phyloP scores from a whole-genome alignment of 139 green algal species.

The Volvox africanus region DNA sequence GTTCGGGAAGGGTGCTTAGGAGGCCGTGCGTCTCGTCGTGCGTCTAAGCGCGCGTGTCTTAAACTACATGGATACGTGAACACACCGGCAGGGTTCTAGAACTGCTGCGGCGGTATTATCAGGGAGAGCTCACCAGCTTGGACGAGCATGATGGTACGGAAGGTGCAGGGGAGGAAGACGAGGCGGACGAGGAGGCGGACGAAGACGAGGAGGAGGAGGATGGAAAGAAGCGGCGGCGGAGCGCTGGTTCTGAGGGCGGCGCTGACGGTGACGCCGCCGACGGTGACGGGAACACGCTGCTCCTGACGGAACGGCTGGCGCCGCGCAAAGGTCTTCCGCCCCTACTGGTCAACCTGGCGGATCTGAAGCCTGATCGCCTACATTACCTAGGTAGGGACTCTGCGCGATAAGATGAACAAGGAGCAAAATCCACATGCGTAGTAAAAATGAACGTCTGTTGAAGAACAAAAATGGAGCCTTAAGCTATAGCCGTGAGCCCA shows the following conservation, averaged over 20 bases:
- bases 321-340: conserved; percentile 88
- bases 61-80: neutral
- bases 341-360: conserved; percentile 85
- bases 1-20: no score
- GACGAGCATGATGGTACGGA: conserved; percentile 51
- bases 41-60: no score
- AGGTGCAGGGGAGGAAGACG: conserved; percentile 35
- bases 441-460: no score
- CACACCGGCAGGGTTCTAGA: conserved; percentile 50
- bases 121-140: conserved; percentile 66
- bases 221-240: conserved; percentile 35
- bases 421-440: no score
- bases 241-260: conserved; percentile 2
- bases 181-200: conserved; percentile 13
- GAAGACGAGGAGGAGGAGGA: neutral
- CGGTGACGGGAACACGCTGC: conserved; percentile 22
- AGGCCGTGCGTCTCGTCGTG: no score
- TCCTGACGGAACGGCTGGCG: conserved; percentile 86
- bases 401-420: no score
- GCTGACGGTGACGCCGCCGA: conserved; percentile 22
- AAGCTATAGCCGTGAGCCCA: no score
- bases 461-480: no score
- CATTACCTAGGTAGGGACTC: conserved; percentile 88
- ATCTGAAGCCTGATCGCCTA: conserved; percentile 86
- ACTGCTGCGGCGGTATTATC: conserved; percentile 72